Evolutionary conservation across 2,329 filamentous ascomycete species (phyloP), one percentile per base, ranked within the genome.

Genomic region (Hortaea sp.): DNA sequence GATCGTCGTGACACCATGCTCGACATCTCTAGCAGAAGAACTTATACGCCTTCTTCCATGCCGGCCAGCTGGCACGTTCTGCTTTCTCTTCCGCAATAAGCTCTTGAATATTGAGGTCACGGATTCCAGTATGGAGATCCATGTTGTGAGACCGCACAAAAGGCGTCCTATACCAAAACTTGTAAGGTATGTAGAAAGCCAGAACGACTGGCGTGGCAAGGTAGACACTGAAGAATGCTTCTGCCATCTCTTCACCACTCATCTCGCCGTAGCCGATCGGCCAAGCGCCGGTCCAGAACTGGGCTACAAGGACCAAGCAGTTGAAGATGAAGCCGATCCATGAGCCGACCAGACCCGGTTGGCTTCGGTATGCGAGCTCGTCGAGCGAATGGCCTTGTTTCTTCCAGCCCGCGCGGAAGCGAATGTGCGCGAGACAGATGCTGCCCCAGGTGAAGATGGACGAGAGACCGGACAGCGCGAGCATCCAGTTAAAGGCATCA

Each of bases 81-180:
- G 84, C 82, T 35, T 74, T 69, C 70, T 95, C 90, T 64, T 94
- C 84, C 38, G 82, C 81, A 42, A 94, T 72, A 42, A 97, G 68
- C 49, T 85, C 78, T 29, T 81, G 79, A 39, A 95, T 69, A 62
- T 95, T 89, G 48, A 95, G 77, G 60, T 95, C 88, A 28, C 89
- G 75, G 29, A 88, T 79, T 2, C 90, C 90, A 0, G 88, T 94
- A 49, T 84, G 78, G 51, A 95, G 69, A 66, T 95, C 89, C 81
- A 95, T 94, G 52, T 94, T 83, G 43, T 75, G 71, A 31, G 76
- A 67, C 12, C 75, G 72, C 39, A 95, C 74, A 47, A 87, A 73
- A 1, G 72, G 69, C 1, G 88, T 94, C 47, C 73, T 74, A 62
- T 78, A 85, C 65, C 73, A 84, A 31, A 92, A 11, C 68, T 94